A percentile compares a stretch with the other conserved stretches of the same genome.
Evolutionary conservation across 2,329 filamentous ascomycete genomes (phyloP).

Genomic region (Zalaria sp.): DNA sequence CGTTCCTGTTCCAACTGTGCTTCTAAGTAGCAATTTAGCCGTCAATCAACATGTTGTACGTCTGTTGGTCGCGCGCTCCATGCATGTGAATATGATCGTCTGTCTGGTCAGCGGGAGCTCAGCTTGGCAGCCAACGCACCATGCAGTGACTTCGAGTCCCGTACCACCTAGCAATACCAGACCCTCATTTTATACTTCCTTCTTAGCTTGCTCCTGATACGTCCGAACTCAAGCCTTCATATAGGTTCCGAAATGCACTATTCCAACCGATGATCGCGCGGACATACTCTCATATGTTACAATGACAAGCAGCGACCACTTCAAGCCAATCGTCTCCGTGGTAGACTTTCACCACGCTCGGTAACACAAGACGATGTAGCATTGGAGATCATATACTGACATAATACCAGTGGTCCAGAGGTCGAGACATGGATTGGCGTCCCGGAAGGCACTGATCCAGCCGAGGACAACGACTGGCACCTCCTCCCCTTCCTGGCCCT

Average conservation of each 20-base stretch:
- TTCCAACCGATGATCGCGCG: not conserved
- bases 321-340: slow-evolving; percentile 34
- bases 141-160: not conserved
- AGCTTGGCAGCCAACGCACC: not conserved
- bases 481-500: slow-evolving; percentile 92
- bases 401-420: slow-evolving; percentile 57
- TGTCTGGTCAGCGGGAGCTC: not conserved
- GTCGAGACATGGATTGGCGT: slow-evolving; percentile 83
- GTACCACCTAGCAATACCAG: too few species aligned
- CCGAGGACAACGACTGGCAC: slow-evolving; percentile 74
- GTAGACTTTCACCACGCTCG: slow-evolving; percentile 41
- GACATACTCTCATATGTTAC: not conserved
- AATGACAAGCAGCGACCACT: slow-evolving; percentile 12
- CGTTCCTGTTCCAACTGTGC: too few species aligned
- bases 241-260: not conserved
- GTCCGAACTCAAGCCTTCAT: not conserved
- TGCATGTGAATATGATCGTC: not conserved
- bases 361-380: slow-evolving; percentile 11
- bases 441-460: slow-evolving; percentile 62
- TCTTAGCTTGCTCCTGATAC: too few species aligned
- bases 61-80: not conserved
- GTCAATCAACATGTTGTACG: slow-evolving; percentile 2
- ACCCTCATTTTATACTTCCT: too few species aligned
- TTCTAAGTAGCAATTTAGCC: too few species aligned
- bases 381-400: slow-evolving; percentile 3